These are phyloP conservation scores for Wickerhamiella galacta DNA, from an alignment of 805 yeast genomes.

Conservation along the genomic window DNA sequence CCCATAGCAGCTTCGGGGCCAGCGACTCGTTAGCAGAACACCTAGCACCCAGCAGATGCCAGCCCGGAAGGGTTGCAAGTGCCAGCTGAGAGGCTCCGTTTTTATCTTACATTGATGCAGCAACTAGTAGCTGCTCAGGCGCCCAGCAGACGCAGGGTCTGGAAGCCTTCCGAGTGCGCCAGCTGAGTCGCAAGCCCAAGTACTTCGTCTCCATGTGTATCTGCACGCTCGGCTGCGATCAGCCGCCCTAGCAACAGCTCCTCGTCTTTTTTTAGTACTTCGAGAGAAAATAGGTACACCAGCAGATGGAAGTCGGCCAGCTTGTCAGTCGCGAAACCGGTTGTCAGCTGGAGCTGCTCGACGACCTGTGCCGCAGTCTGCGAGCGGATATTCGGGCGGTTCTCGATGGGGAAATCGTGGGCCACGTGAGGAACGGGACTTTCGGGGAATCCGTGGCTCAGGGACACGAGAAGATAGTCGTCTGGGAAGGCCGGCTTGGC, in stretches of 20 bases:
- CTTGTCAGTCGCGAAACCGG: conserved; percentile 9
- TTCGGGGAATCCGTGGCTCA: conserved; percentile 86
- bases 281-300: conserved; percentile 37
- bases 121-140: too few relatives aligned
- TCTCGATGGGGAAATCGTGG: conserved; percentile 51
- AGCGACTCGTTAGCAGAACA: too few relatives aligned
- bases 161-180: conserved; percentile 11
- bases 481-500: conserved; percentile 88
- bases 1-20: too few relatives aligned
- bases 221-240: conserved; percentile 20
- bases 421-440: conserved; percentile 18
- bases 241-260: conserved; percentile 26
- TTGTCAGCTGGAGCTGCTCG: conserved; percentile 29
- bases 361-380: conserved; percentile 48
- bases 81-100: too few relatives aligned
- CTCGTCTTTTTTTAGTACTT: conserved; percentile 43
- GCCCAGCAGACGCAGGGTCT: conserved; percentile 12
- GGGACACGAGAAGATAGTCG: conserved; percentile 71
- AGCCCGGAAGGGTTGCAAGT: too few relatives aligned
- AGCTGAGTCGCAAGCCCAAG: conserved; percentile 9
- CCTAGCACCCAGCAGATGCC: too few relatives aligned
- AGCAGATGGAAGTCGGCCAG: conserved; percentile 67
- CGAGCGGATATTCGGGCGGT: conserved; percentile 57
- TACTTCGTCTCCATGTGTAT: conserved; percentile 27
- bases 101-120: too few relatives aligned